Evolutionary conservation across 345 rosid genomes (phyloP).

Genomic region (Stellera chamaejasme): DNA sequence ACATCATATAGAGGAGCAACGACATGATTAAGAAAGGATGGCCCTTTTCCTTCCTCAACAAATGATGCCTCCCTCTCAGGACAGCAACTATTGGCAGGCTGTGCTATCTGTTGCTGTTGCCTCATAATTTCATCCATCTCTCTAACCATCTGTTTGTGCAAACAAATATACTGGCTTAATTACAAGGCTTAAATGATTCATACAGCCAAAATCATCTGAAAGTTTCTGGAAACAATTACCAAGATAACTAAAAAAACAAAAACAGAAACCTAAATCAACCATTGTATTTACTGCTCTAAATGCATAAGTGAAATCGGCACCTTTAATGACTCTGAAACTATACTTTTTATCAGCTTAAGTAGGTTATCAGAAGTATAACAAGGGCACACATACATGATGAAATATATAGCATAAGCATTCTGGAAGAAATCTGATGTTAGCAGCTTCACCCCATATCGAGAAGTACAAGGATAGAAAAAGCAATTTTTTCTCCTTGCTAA

Average conservation of each 20-base stretch:
- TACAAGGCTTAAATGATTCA: not conserved
- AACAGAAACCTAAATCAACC: not conserved
- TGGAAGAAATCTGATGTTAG: conserved; percentile 81
- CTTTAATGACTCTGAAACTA: not conserved
- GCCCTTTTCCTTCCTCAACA: conserved; percentile 59
- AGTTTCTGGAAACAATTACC: not conserved
- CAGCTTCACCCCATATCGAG: conserved; percentile 94
- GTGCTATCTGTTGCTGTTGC: conserved; percentile 67
- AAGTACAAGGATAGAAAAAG: conserved; percentile 76
- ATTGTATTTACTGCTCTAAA: not conserved
- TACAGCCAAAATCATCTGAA: not conserved
- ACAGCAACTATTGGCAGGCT: conserved; percentile 73
- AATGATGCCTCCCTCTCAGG: conserved; percentile 57
- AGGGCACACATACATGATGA: conserved; percentile 62
- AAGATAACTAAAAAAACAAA: not conserved
- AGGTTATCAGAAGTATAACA: not conserved
- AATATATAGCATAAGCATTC: conserved; percentile 95
- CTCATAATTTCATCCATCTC: conserved; percentile 85
- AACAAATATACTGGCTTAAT: not conserved
- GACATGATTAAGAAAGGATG: conserved; percentile 73
- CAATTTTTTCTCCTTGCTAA: conserved; percentile 73
- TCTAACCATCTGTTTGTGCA: conserved; percentile 64
- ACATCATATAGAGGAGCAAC: conserved; percentile 78
- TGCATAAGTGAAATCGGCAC: not conserved
- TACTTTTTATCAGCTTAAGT: not conserved